A percentile compares a stretch with the other conserved stretches of the same genome.
phyloP scores from a whole-genome alignment of 179 eudicot species.

The Heliamphora pulchella region DNA sequence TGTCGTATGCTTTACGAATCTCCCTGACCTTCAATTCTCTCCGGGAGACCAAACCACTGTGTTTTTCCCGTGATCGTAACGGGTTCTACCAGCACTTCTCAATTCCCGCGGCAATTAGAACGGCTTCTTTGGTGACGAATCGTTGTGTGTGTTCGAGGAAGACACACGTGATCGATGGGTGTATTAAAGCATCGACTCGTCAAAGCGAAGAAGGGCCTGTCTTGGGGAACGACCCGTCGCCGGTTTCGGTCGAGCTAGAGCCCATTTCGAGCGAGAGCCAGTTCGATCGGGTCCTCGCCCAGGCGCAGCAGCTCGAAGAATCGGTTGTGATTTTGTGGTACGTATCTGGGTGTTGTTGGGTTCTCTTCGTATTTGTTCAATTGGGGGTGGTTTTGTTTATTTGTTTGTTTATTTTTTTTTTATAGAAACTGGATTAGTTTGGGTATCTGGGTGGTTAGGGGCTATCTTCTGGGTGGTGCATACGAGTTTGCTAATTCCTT shows the following conservation, averaged over 20 bases:
- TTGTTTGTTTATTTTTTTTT: background rate
- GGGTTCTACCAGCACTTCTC: background rate
- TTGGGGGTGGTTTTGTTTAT: background rate
- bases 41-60: background rate
- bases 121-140: background rate
- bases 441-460: background rate
- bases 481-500: background rate
- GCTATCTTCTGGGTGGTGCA: background rate
- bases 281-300: conserved; percentile 44
- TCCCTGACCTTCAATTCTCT: background rate
- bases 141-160: background rate
- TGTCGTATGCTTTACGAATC: background rate
- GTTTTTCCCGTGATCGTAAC: background rate
- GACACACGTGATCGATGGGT: background rate
- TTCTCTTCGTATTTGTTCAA: background rate
- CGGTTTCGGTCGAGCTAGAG: conserved; percentile 36
- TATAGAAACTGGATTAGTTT: background rate
- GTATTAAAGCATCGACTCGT: conserved; percentile 23
- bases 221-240: conserved; percentile 21
- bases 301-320: conserved; percentile 35
- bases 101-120: background rate
- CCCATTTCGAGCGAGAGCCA: conserved; percentile 38
- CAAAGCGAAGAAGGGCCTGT: conserved; percentile 22
- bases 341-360: background rate
- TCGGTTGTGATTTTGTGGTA: conserved; percentile 44